phyloP scores from a whole-genome alignment of 805 yeast species.

The Suhomyces sp. region DNA sequence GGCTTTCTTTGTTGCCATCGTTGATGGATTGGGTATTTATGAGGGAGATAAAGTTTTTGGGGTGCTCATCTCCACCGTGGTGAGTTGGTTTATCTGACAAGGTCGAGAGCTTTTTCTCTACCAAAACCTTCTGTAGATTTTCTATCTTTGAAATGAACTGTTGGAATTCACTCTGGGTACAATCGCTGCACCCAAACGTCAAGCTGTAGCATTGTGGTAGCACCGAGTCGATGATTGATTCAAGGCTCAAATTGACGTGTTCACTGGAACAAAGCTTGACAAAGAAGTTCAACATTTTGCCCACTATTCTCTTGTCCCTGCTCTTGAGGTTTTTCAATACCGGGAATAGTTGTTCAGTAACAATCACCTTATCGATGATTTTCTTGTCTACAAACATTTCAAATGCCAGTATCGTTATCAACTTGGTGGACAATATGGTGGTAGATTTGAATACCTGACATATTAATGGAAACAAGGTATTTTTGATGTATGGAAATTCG shows the following conservation, averaged over 20 bases:
- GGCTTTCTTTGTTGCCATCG: constrained; percentile 19
- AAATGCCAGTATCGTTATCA: constrained; percentile 62
- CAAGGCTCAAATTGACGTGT: constrained; percentile 30
- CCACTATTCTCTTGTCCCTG: constrained; percentile 63
- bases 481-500: constrained; percentile 71
- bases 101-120: constrained; percentile 11
- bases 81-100: constrained; percentile 3
- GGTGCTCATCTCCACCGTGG: background rate
- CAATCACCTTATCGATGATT: constrained; percentile 65
- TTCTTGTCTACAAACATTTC: constrained; percentile 53
- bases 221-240: constrained; percentile 25
- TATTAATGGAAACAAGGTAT: constrained; percentile 69
- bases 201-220: constrained; percentile 29
- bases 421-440: constrained; percentile 74
- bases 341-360: constrained; percentile 80
- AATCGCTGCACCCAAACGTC: constrained; percentile 38
- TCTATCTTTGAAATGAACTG: constrained; percentile 22
- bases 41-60: constrained; percentile 25
- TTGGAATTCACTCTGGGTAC: constrained; percentile 32
- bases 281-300: constrained; percentile 49
- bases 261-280: constrained; percentile 48
- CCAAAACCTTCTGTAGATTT: constrained; percentile 15
- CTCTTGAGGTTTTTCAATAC: constrained; percentile 72
- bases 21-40: constrained; percentile 28
- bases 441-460: constrained; percentile 79